Conservation (phyloP, 192 early-diverging fungal species). For the Globomyces pollinis-pini region DNA sequence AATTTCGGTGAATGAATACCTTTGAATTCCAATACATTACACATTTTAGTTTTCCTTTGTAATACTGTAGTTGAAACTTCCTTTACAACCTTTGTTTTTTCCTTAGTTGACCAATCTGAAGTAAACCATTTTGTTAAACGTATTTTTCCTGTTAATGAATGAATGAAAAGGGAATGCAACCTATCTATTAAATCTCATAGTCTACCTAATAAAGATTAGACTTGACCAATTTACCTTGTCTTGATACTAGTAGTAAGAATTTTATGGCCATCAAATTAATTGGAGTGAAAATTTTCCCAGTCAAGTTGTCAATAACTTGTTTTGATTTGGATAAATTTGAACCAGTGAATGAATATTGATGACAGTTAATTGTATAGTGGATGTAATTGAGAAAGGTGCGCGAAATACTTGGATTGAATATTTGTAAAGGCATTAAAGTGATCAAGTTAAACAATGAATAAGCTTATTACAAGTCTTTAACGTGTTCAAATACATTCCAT, state of each 20-base stretch:
- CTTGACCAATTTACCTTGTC: slow-evolving; percentile 40
- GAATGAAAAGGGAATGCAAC: slow-evolving; percentile 10
- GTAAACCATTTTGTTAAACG: slow-evolving; percentile 53
- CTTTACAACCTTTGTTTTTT: slow-evolving; percentile 90
- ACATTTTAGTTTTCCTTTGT: slow-evolving; percentile 85
- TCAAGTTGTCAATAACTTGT: too few relatives aligned
- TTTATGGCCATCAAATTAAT: slow-evolving; percentile 47
- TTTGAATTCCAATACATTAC: slow-evolving; percentile 97
- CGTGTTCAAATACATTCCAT: too few relatives aligned
- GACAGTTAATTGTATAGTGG: too few relatives aligned
- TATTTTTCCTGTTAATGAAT: too few relatives aligned
- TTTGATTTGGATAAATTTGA: too few relatives aligned
- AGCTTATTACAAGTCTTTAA: too few relatives aligned
- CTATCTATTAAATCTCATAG: neutral
- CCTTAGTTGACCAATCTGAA: slow-evolving; percentile 61
- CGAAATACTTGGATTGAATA: too few relatives aligned
- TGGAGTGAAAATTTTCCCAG: too few relatives aligned
- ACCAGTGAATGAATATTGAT: too few relatives aligned
- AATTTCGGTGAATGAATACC: neutral
- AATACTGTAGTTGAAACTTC: slow-evolving; percentile 88
- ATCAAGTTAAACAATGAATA: too few relatives aligned
- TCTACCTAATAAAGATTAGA: neutral
- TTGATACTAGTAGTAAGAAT: slow-evolving; percentile 44
- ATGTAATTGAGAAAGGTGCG: too few relatives aligned
- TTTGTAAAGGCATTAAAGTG: too few relatives aligned